Evolutionary conservation across 352 stramenopile species (phyloP), one percentile per base, ranked within the genome.

Genomic region (Blastocystis sp.): DNA sequence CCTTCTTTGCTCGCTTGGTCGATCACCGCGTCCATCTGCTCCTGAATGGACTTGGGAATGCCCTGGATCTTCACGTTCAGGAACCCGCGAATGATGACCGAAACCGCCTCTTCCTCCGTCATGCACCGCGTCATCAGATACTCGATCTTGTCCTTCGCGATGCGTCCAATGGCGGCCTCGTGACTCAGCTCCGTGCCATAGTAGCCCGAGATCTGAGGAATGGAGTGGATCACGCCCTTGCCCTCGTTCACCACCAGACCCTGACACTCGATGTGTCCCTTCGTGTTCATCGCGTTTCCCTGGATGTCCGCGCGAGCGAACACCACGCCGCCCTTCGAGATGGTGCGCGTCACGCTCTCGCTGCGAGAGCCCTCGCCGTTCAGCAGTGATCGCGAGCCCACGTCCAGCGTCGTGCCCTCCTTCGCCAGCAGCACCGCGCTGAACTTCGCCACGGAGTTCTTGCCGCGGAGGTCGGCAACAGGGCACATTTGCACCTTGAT

Each of bases 121-220:
- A 89, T 63, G 6, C 79, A 3, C 21, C 79, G 55, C 19, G 79
- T 80, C 79, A 89, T 89, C 51, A 89, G 39, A n/a, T 89, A 89
- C 79, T 89, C 79, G 39, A 89, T 89, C 67, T 89, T 89, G 31
- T 89, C 79, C 60, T 89, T 80, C 37, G 79, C 79, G 50, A 89
- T 89, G 31, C 50, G 33, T n/a, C 79, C 79, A 31, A 89, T 89
- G 21, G 79, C 79, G 21, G 79, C 79, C 31, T 89, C 79, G 45
- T 89, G 79, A 21, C 39, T 69, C 67, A 89, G 60, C 41, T 89
- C 79, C 4, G 79, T 89, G 41, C 79, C 79, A 31, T 60, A 89
- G 0, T 62, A 33, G 29, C 79, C 79, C 10, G 21, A 61, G 24
- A 89, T 89, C 60, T 89, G n/a, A 1, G 79, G 79, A 1, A 89